Base-by-base conservation (phyloP, 805 yeast species). In the Lipomyces anomalus region DNA sequence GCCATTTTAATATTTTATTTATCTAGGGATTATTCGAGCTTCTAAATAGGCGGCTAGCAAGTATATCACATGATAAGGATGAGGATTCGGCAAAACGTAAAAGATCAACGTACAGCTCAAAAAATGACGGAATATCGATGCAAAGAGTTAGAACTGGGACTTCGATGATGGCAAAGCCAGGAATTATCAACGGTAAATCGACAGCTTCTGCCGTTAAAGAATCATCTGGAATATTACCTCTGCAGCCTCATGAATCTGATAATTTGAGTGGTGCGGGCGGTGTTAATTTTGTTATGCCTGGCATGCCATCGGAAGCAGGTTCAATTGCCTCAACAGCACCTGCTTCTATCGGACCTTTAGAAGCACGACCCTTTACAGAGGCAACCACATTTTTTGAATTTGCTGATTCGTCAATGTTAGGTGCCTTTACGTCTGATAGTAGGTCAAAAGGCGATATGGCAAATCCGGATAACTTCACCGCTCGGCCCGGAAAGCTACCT, bases 21-120 rank as follows among this genome's bases (percentile, higher is more conserved):
- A n/a, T n/a, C n/a, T n/a, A n/a, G n/a, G n/a, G 53, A 2, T 30
- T 50, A 51, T 62, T 62, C 50, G 59, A 60, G 34, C 58, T 59
- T 41, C 56, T 62, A 23, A 60, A 61, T 44, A 47, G 54, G 45
- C 49, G 59, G 29, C 42, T 58, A 44, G 40, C 42, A 1, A 32
- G 36, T 23, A 36, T 51, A 16, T 29, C 36, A 22, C 33, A 46
- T 29, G 40, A 37, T 22, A 17, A 29, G 20, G 17, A 22, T 37
- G 3, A 22, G 28, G 48, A 53, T n/a, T 49, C 42, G 22, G 11
- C 46, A 23, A 32, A 52, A 33, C 36, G 57, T 20, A 55, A 54
- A 38, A 26, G 57, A 28, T 2, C 46, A 18, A 22, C 30, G 30
- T 26, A 9, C 30, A 13, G 13, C 11, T 9, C 30, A 9, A 26